Evolutionary conservation across 1,139 yeast genomes (phyloP).

Genomic region (Taphrina flavorubra): DNA sequence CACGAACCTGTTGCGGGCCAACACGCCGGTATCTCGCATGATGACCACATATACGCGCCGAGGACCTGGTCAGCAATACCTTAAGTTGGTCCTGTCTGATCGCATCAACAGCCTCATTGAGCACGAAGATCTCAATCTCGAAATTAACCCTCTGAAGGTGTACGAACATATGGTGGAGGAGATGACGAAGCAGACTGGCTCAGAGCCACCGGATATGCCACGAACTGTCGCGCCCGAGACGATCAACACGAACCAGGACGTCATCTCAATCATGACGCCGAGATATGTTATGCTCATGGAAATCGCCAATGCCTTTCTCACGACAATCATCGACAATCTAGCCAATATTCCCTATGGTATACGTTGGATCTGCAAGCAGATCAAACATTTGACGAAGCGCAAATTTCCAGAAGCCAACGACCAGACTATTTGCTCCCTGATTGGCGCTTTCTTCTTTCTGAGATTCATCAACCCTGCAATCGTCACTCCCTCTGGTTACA

Average conservation of each 20-base stretch:
- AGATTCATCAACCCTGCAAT: slow-evolving; percentile 90
- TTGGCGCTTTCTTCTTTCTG: slow-evolving; percentile 85
- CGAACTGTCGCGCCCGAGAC: slow-evolving; percentile 50
- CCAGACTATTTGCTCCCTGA: slow-evolving; percentile 60
- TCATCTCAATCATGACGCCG: slow-evolving; percentile 50
- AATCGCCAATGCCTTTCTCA: slow-evolving; percentile 65
- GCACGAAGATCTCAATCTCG: slow-evolving; percentile 50
- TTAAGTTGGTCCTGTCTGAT: slow-evolving; percentile 52
- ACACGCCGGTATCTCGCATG: slow-evolving; percentile 56
- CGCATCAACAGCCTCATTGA: slow-evolving; percentile 51
- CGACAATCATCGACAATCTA: slow-evolving; percentile 64
- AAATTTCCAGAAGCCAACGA: slow-evolving; percentile 69
- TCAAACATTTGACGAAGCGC: slow-evolving; percentile 65
- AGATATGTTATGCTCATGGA: slow-evolving; percentile 57
- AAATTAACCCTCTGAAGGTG: slow-evolving; percentile 53
- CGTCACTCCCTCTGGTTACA: slow-evolving; percentile 81
- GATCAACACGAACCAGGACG: slow-evolving; percentile 51
- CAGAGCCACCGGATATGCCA: slow-evolving; percentile 37
- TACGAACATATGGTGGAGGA: slow-evolving; percentile 49
- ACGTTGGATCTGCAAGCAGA: slow-evolving; percentile 73
- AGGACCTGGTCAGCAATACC: slow-evolving; percentile 56
- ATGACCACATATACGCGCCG: slow-evolving; percentile 56
- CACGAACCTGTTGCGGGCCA: slow-evolving; percentile 54
- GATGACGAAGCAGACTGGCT: slow-evolving; percentile 39
- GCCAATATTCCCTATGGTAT: slow-evolving; percentile 72